These are phyloP conservation scores for Bretschneidera sinensis DNA, from an alignment of 345 rosid species.

Conservation along the genomic window DNA sequence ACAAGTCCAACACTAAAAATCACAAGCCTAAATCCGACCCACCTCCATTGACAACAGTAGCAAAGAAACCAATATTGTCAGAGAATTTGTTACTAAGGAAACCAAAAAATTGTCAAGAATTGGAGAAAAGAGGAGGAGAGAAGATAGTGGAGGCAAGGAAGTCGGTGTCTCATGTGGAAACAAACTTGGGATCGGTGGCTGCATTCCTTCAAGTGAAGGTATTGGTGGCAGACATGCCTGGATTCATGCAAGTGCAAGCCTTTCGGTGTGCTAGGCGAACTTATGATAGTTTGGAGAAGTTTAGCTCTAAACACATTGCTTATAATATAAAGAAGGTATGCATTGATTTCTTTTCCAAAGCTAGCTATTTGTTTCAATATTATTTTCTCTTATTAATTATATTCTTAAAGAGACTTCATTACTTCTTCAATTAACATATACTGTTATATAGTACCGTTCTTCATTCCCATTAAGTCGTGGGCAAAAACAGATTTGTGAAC, in stretches of 20 bases:
- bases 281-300: constrained; percentile 65
- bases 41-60: constrained; percentile 3
- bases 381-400: constrained; percentile 2
- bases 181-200: constrained; percentile 51
- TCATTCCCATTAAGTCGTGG: no score
- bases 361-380: no score
- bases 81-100: constrained; percentile 22
- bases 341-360: neutral
- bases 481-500: constrained; percentile 18
- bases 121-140: constrained; percentile 10
- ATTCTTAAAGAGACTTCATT: constrained; percentile 1
- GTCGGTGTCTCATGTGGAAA: constrained; percentile 76
- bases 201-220: constrained; percentile 81
- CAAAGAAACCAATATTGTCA: constrained; percentile 16
- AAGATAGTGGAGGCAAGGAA: constrained; percentile 51
- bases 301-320: constrained; percentile 82
- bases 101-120: constrained; percentile 18
- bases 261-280: constrained; percentile 72
- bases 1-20: constrained; percentile 19
- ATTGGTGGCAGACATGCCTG: constrained; percentile 80
- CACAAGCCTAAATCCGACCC: constrained; percentile 19
- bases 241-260: constrained; percentile 86
- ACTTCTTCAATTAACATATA: no score
- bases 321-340: constrained; percentile 79
- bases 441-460: no score